phyloP scores from a whole-genome alignment of 1,139 yeast species.

The Debaryomyces psychrophilus region DNA sequence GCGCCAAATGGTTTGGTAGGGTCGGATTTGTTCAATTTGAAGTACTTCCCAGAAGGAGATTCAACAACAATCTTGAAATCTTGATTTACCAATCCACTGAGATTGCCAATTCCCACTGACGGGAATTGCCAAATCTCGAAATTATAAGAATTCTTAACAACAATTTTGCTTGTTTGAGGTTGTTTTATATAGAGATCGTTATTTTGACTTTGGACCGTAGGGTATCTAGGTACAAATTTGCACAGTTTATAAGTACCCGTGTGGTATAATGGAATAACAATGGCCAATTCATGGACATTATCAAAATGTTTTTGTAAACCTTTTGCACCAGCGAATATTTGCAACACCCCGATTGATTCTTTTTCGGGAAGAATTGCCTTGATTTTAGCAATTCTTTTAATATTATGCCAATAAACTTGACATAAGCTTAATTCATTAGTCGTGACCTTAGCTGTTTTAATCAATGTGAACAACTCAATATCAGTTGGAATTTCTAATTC shows the following conservation, averaged over 20 bases:
- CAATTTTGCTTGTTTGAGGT: constrained; percentile 75
- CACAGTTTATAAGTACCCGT: constrained; percentile 60
- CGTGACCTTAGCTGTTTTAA: constrained; percentile 55
- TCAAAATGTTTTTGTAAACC: constrained; percentile 63
- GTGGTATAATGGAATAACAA: constrained; percentile 79
- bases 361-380: constrained; percentile 80
- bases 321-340: constrained; percentile 71
- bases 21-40: constrained; percentile 57
- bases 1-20: constrained; percentile 50
- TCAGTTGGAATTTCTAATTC: constrained; percentile 72
- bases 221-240: constrained; percentile 70
- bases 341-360: constrained; percentile 69
- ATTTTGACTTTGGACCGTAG: constrained; percentile 67
- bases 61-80: constrained; percentile 69
- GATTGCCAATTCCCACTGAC: constrained; percentile 50
- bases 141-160: constrained; percentile 59
- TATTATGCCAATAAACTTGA: constrained; percentile 73
- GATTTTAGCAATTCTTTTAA: constrained; percentile 68
- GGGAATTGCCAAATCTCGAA: constrained; percentile 71
- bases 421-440: constrained; percentile 64
- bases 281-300: constrained; percentile 68
- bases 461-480: constrained; percentile 60
- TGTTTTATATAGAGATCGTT: constrained; percentile 80
- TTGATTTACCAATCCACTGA: constrained; percentile 40
- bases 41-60: constrained; percentile 81